phyloP scores from a whole-genome alignment of 2,329 filamentous ascomycete genomes.

The Neofusicoccum laricinum region DNA sequence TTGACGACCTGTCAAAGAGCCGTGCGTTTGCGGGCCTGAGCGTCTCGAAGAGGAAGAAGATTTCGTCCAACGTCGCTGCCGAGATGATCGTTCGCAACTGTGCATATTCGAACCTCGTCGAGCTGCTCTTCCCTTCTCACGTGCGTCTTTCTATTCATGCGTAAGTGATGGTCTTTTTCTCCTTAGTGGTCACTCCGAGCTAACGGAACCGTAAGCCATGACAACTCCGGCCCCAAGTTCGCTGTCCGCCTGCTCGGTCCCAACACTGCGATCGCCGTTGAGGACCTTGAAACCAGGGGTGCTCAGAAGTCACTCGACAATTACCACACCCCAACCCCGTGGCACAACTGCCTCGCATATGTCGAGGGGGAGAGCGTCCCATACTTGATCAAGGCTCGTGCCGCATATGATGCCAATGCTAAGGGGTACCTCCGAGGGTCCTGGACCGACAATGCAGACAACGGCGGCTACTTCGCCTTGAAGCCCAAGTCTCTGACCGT shows the following conservation, averaged over 20 bases:
- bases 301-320: slow-evolving; percentile 27
- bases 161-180: neutral
- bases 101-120: slow-evolving; percentile 49
- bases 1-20: slow-evolving; percentile 32
- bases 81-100: slow-evolving; percentile 45
- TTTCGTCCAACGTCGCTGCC: slow-evolving; percentile 31
- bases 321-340: slow-evolving; percentile 41
- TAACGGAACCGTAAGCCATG: slow-evolving; percentile 24
- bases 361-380: slow-evolving; percentile 29
- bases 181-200: neutral
- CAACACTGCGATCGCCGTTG: slow-evolving; percentile 21
- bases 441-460: slow-evolving; percentile 25
- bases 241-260: slow-evolving; percentile 38
- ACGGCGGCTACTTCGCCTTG: slow-evolving; percentile 27
- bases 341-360: slow-evolving; percentile 42
- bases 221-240: slow-evolving; percentile 43
- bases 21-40: slow-evolving; percentile 26
- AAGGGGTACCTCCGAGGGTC: slow-evolving; percentile 24
- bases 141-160: slow-evolving; percentile 50
- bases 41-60: slow-evolving; percentile 35
- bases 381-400: slow-evolving; percentile 27
- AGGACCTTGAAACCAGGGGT: slow-evolving; percentile 25
- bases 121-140: slow-evolving; percentile 45
- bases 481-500: slow-evolving; percentile 19
- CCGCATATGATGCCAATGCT: slow-evolving; percentile 26